Evolutionary conservation across 148 eudicot genomes (phyloP), one percentile per base, ranked within the genome.

Genomic region (Simmondsia chinensis): DNA sequence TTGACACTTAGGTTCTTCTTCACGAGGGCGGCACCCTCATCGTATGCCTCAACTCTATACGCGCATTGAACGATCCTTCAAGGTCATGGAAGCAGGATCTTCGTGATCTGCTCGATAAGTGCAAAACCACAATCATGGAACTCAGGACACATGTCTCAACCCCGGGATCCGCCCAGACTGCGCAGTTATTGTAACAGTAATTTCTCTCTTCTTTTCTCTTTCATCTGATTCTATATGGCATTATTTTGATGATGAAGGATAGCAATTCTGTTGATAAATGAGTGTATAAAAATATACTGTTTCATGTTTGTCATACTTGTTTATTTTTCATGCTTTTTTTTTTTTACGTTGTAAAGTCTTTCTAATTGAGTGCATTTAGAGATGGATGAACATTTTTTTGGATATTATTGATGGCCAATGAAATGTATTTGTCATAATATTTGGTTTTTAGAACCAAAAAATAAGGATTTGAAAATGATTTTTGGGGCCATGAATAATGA

Each of bases 1-100:
- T 54, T 20, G 23, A 9, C 48, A 9, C 70, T 56, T 75, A 85
- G 97, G 97, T 91, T 39, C 97, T 91, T 60, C 60, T 91, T 26
- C 97, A 85, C 18, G 97, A 91, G 60, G 97, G 97, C 12, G 97
- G 97, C 30, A 91, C 95, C 8, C 88, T 91, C 42, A 55, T 91
- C 16, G 97, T 85, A 20, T 91, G 97, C 59, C 74, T 82, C 35
- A 91, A 91, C 74, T 91, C 97, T 19, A 52, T 91, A 33, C 95
- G 95, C 12, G 88, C 94, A 23, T 56, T 91, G 12, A 77, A 76
- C 32, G 57, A 75, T 28, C 95, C 97, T 0, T 21, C 73, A 18
- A 74, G 66, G 74, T 82, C 95, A 11, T 79, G 72, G 74, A 76
- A 52, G 65, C 60, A 73, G 34, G 79, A 79, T 61, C 59, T 81